Conservation (phyloP, 306 rosid species). For the Sechiopsis laciniata region DNA sequence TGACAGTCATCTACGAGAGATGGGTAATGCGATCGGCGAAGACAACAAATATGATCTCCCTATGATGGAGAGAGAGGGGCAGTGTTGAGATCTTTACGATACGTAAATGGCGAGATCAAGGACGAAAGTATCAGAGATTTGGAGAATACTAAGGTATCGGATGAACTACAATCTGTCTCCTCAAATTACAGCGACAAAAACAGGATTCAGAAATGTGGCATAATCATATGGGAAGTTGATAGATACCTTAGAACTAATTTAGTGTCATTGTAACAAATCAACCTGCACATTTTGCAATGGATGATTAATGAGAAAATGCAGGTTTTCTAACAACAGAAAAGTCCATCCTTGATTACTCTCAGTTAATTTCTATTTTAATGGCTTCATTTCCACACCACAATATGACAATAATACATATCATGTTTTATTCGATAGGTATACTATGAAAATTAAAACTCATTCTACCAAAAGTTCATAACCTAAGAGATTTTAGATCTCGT, state of each 20-base stretch:
- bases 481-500: no score
- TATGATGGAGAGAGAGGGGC: conserved; percentile 6
- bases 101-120: conserved; percentile 31
- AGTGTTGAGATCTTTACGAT: conserved; percentile 29
- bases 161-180: conserved; percentile 27
- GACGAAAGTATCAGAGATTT: conserved; percentile 31
- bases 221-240: not conserved
- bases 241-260: no score
- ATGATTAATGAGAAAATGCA: not conserved
- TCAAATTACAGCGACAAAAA: no score
- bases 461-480: no score
- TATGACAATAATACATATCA: not conserved
- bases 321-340: not conserved
- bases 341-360: not conserved
- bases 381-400: not conserved
- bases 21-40: no score
- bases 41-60: conserved; percentile 1
- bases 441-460: no score
- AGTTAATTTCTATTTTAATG: not conserved
- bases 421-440: not conserved
- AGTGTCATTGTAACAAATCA: not conserved
- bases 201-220: no score
- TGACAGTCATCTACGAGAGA: conserved; percentile 23
- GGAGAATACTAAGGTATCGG: conserved; percentile 28
- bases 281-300: not conserved